phyloP scores from a whole-genome alignment of 1,284 basidiomycete genomes.

The Irpex sp. region DNA sequence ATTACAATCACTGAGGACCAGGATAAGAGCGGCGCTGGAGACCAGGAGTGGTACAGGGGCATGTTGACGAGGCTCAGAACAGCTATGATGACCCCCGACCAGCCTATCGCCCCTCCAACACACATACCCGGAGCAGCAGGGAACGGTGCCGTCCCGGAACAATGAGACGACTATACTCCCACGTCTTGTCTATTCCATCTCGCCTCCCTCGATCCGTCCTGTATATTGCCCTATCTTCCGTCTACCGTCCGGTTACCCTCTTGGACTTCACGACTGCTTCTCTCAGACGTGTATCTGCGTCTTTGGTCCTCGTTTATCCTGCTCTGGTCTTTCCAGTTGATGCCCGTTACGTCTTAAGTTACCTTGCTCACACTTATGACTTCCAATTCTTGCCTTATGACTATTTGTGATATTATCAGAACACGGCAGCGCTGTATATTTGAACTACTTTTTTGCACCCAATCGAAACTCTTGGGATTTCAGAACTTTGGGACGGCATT shows the following conservation, averaged over 20 bases:
- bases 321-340: background rate
- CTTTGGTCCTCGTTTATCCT: background rate
- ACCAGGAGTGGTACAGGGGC: constrained; percentile 77
- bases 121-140: constrained; percentile 20
- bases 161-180: background rate
- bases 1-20: constrained; percentile 70
- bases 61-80: constrained; percentile 71
- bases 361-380: background rate
- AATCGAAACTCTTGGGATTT: background rate
- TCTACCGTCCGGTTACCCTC: too few relatives aligned
- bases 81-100: constrained; percentile 53
- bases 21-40: constrained; percentile 62
- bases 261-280: background rate
- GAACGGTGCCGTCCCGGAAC: constrained; percentile 19
- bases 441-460: background rate
- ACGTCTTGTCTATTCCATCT: background rate
- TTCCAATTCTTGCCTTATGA: background rate
- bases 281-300: background rate
- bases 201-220: background rate
- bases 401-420: background rate
- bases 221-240: background rate
- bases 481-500: too few relatives aligned
- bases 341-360: background rate
- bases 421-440: too few relatives aligned
- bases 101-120: constrained; percentile 30